Conservation (phyloP, 306 rosid species). For the Lupinus albus region DNA sequence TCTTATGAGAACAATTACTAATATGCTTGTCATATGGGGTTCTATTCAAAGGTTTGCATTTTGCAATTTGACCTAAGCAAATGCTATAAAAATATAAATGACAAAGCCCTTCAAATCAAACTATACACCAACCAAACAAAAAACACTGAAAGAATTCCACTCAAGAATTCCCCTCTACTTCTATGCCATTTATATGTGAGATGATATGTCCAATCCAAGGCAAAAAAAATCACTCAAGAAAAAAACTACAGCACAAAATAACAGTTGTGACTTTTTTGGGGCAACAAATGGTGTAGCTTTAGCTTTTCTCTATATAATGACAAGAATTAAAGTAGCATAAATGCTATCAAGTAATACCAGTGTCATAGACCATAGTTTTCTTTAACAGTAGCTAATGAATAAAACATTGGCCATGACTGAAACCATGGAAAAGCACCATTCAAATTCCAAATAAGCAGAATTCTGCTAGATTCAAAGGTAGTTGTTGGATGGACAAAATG, state of each 20-base stretch:
- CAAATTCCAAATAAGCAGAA: background rate
- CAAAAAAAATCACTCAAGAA: background rate
- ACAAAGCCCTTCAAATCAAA: background rate
- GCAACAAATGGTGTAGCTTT: background rate
- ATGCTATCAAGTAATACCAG: background rate
- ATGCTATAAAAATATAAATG: background rate
- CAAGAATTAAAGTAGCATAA: background rate
- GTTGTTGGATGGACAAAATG: background rate
- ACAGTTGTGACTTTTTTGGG: background rate
- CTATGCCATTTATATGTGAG: background rate
- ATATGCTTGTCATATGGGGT: background rate
- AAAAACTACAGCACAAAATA: background rate
- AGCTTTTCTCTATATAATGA: background rate
- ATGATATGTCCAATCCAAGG: background rate
- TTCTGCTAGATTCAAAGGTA: background rate
- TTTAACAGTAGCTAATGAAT: background rate
- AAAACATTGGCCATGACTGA: background rate
- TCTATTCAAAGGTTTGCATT: background rate
- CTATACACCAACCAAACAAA: background rate
- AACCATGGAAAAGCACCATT: background rate
- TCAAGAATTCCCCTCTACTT: too few species aligned
- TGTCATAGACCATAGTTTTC: background rate
- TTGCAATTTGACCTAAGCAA: conserved; percentile 24
- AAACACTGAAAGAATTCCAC: too few species aligned
- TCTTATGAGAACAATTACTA: conserved; percentile 13